Percentiles rank a stretch among this genome's conserved stretches.
These are phyloP conservation scores for Metarhizium humberi DNA, from an alignment of 2,329 filamentous ascomycete genomes.

Conservation along the genomic window DNA sequence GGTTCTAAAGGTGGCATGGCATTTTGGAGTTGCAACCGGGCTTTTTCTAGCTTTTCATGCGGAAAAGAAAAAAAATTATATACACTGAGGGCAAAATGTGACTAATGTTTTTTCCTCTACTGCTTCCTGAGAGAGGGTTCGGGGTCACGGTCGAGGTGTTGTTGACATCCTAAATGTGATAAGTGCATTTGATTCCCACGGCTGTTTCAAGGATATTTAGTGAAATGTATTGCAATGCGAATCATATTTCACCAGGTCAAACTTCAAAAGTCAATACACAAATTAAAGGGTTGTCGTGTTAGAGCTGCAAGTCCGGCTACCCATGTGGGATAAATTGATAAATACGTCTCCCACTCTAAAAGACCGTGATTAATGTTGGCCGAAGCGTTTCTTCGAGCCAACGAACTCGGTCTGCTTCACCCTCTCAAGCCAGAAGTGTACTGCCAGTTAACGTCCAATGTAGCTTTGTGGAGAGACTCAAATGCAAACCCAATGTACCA, in stretches of 20 bases:
- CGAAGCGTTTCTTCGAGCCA: not conserved
- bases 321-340: not conserved
- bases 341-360: not conserved
- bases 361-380: not conserved
- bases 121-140: not conserved
- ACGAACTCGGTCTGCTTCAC: not conserved
- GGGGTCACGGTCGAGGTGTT: conserved; percentile 1
- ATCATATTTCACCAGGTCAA: not conserved
- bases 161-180: conserved; percentile 4
- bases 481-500: conserved; percentile 23
- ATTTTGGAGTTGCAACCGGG: conserved; percentile 37
- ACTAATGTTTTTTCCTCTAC: conserved; percentile 17
- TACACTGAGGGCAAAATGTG: conserved; percentile 18
- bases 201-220: not conserved
- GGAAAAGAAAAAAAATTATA: conserved; percentile 22
- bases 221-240: not conserved
- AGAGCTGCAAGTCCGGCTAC: not conserved
- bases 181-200: conserved; percentile 2
- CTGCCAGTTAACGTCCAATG: conserved; percentile 1
- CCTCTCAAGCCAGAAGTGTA: not conserved
- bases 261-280: not conserved
- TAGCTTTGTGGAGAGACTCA: conserved; percentile 11
- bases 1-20: conserved; percentile 33
- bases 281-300: not conserved
- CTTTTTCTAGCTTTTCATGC: conserved; percentile 33